Conservation (phyloP, 257 asterid species). For the Solanum arcanum region DNA sequence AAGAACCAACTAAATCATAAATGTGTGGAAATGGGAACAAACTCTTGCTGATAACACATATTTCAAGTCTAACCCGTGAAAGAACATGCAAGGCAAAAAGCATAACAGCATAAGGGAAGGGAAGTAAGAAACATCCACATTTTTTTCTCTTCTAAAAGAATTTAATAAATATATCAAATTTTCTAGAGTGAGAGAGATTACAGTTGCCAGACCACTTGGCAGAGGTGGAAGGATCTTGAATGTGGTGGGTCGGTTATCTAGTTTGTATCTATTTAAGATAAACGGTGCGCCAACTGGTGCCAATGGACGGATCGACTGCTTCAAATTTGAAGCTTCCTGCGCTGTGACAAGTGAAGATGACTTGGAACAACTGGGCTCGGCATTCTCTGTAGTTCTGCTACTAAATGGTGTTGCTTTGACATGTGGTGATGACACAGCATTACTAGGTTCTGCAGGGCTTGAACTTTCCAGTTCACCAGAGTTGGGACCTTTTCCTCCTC, state of each 20-base stretch:
- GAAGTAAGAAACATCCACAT: background rate
- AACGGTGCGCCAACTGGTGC: constrained; percentile 46
- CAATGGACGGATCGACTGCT: constrained; percentile 46
- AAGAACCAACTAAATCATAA: background rate
- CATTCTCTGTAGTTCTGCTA: constrained; percentile 23
- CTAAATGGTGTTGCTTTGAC: constrained; percentile 14
- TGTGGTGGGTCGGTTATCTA: constrained; percentile 90
- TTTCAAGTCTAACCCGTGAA: background rate
- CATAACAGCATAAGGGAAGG: background rate
- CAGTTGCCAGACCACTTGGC: constrained; percentile 70
- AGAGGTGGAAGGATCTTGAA: constrained; percentile 72
- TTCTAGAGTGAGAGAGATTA: constrained; percentile 18
- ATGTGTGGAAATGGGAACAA: background rate
- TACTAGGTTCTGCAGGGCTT: constrained; percentile 10
- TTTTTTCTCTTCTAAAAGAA: background rate
- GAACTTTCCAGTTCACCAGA: constrained; percentile 35
- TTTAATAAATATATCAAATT: background rate
- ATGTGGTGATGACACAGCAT: constrained; percentile 24
- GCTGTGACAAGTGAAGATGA: constrained; percentile 13
- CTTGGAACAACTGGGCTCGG: constrained; percentile 19
- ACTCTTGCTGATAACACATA: background rate
- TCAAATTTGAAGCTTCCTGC: constrained; percentile 29
- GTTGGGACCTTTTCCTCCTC: constrained; percentile 21
- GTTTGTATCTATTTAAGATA: constrained; percentile 60
- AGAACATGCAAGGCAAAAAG: background rate